These are phyloP conservation scores for Platanus orientalis DNA, from an alignment of 164 flowering plant genomes.

Conservation along the genomic window DNA sequence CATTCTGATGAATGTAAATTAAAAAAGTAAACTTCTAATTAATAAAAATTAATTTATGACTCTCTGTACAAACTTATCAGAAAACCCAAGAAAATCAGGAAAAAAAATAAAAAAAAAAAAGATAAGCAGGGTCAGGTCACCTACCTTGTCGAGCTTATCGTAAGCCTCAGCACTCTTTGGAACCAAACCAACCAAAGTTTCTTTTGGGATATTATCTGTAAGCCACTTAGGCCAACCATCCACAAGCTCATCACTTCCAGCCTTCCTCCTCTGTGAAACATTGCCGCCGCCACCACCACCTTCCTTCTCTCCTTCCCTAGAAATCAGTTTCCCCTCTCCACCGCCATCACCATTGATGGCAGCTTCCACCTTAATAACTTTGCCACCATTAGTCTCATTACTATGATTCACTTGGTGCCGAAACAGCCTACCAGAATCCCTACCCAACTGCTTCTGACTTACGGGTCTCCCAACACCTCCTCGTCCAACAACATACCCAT, in stretches of 20 bases:
- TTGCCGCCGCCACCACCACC: slow-evolving; percentile 16
- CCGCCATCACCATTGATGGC: not conserved
- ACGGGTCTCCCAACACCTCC: slow-evolving; percentile 26
- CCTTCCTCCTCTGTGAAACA: slow-evolving; percentile 11
- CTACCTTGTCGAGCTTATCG: slow-evolving; percentile 63
- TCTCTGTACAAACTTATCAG: not conserved
- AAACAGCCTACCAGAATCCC: slow-evolving; percentile 2
- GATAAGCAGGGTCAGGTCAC: not conserved
- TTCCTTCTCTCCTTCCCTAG: slow-evolving; percentile 7
- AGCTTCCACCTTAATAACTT: not conserved
- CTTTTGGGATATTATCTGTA: slow-evolving; percentile 45
- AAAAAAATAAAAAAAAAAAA: not conserved
- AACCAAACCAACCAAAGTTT: slow-evolving; percentile 49
- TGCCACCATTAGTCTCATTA: not conserved
- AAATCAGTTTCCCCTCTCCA: slow-evolving; percentile 6
- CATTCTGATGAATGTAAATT: too few species aligned
- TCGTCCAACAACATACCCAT: slow-evolving; percentile 32
- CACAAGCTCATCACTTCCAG: slow-evolving; percentile 29
- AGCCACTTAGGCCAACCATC: slow-evolving; percentile 80
- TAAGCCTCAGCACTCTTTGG: slow-evolving; percentile 66
- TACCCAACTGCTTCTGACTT: slow-evolving; percentile 23
- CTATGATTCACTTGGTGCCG: slow-evolving; percentile 1
- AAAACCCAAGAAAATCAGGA: too few species aligned
- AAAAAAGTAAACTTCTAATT: not conserved
- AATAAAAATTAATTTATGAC: not conserved